phyloP scores from a whole-genome alignment of 441 rosid genomes.

The Aquilaria agallochum region DNA sequence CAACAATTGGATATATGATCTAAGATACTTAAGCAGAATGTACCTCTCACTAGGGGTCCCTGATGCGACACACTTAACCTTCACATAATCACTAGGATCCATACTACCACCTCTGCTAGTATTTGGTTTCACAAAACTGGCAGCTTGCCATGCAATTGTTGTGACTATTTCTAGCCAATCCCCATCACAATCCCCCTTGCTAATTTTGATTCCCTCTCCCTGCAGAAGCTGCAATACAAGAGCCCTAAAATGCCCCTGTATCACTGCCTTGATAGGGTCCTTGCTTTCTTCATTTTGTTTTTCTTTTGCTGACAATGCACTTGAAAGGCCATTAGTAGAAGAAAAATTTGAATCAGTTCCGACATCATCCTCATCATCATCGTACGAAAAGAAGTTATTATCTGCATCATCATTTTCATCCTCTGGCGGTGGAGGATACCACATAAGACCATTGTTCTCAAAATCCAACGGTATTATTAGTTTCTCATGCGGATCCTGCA shows the following conservation, averaged over 20 bases:
- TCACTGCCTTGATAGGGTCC: constrained; percentile 68
- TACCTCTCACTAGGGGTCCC: constrained; percentile 90
- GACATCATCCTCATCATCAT: constrained; percentile 75
- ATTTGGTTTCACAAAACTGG: constrained; percentile 89
- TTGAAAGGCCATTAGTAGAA: constrained; percentile 70
- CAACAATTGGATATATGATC: neutral
- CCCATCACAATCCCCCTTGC: constrained; percentile 41
- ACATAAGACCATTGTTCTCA: constrained; percentile 76
- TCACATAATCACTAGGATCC: constrained; percentile 95
- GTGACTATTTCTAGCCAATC: constrained; percentile 90
- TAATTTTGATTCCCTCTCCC: constrained; percentile 57
- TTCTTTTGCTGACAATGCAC: constrained; percentile 53
- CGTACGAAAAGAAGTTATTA: constrained; percentile 59
- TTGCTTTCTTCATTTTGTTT: constrained; percentile 60
- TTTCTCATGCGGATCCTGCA: constrained; percentile 33
- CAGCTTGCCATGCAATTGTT: constrained; percentile 88
- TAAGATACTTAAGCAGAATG: constrained; percentile 2
- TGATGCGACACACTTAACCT: constrained; percentile 86
- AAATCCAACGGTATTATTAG: constrained; percentile 66
- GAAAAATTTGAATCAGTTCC: constrained; percentile 74
- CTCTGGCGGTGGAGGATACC: constrained; percentile 92
- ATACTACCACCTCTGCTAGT: constrained; percentile 97
- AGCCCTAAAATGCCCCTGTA: constrained; percentile 91
- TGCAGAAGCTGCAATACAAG: constrained; percentile 83
- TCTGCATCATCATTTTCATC: constrained; percentile 77